A percentile compares a stretch with the other conserved stretches of the same genome.
Evolutionary conservation across 23 red algal genomes (phyloP).

Genomic region (Gracilaria vermiculophylla): DNA sequence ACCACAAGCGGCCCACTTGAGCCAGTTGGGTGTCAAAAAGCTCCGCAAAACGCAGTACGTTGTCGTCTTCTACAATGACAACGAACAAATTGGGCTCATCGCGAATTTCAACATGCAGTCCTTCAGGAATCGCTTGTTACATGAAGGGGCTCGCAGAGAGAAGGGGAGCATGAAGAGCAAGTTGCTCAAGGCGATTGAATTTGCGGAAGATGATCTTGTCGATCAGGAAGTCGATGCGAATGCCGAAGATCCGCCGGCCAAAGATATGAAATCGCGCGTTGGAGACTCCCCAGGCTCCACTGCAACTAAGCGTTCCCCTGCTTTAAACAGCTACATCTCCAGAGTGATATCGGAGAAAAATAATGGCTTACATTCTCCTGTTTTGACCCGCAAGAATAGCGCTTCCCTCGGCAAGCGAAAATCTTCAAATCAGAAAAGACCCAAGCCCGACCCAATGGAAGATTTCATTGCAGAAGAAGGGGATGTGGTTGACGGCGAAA

Average conservation of each 20-base stretch:
- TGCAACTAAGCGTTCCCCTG: not conserved
- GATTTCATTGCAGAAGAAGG: constrained; percentile 7
- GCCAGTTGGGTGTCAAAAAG: not conserved
- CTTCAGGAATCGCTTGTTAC: not conserved
- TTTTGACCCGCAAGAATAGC: not conserved
- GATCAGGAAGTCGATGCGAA: not conserved
- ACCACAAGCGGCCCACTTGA: not conserved
- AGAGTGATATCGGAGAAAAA: not conserved
- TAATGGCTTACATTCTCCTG: not conserved
- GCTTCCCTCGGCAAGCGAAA: not conserved
- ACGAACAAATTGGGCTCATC: constrained; percentile 9
- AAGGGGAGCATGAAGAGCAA: not conserved
- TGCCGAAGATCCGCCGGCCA: not conserved
- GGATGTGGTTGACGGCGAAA: not conserved
- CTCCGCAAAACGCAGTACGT: not conserved
- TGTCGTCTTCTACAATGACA: constrained; percentile 15
- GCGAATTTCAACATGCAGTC: not conserved
- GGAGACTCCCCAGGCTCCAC: not conserved
- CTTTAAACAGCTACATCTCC: not conserved
- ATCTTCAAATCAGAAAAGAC: not conserved
- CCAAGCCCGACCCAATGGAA: not conserved
- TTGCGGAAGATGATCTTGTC: not conserved
- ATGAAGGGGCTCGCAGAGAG: not conserved
- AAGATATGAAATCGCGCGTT: not conserved
- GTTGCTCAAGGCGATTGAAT: constrained; percentile 5